These are phyloP conservation scores for Meripilus lineatus DNA, from an alignment of 1,284 basidiomycete genomes.

Conservation along the genomic window DNA sequence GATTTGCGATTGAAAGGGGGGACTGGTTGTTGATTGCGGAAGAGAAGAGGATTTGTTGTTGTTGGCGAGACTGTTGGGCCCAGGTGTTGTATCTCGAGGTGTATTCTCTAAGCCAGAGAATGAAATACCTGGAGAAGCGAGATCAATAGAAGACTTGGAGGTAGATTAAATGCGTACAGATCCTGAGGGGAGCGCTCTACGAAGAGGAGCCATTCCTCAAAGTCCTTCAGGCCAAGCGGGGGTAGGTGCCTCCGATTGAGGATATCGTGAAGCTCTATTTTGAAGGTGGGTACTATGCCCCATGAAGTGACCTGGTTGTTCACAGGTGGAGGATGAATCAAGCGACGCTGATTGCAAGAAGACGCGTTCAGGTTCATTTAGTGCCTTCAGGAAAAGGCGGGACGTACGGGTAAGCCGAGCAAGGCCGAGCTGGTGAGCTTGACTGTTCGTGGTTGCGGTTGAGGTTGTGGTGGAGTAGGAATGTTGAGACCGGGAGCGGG, in stretches of 20 bases:
- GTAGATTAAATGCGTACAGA: constrained; percentile 37
- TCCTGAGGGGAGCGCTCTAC: constrained; percentile 68
- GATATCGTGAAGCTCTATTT: constrained; percentile 63
- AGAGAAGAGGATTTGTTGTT: constrained; percentile 9
- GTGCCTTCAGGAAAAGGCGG: not conserved
- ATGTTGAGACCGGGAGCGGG: no score
- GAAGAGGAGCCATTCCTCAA: constrained; percentile 76
- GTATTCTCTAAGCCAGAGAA: constrained; percentile 70
- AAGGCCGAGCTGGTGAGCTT: constrained; percentile 39
- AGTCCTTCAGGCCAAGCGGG: constrained; percentile 71
- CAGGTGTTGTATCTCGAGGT: constrained; percentile 55
- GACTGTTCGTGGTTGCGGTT: constrained; percentile 44
- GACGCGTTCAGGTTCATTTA: constrained; percentile 1
- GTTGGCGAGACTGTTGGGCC: constrained; percentile 39
- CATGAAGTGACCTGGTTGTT: constrained; percentile 62
- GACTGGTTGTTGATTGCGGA: not conserved
- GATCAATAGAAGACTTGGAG: constrained; percentile 6
- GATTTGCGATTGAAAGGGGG: constrained; percentile 5
- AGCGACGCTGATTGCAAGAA: constrained; percentile 38
- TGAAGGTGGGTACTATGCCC: constrained; percentile 36
- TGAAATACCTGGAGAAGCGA: constrained; percentile 51
- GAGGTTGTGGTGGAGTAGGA: constrained; percentile 1
- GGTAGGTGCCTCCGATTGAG: constrained; percentile 67
- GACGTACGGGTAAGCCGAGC: constrained; percentile 45
- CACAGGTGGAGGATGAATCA: constrained; percentile 65